Percentiles rank a stretch among this genome's conserved stretches.
These are phyloP conservation scores for Euphorbia lathyris DNA, from an alignment of 345 rosid genomes.

Conservation along the genomic window DNA sequence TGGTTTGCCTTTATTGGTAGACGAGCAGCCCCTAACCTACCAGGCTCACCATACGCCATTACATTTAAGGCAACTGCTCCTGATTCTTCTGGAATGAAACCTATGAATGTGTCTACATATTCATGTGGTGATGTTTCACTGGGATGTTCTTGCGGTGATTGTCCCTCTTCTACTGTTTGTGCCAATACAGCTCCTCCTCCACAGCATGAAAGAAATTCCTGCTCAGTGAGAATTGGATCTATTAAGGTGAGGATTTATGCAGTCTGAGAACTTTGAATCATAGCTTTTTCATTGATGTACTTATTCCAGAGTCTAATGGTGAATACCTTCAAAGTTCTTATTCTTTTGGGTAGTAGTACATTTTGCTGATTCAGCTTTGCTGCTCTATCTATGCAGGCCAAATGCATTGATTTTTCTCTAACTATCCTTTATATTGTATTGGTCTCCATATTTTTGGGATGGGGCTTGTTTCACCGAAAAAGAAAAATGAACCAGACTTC, in stretches of 20 bases:
- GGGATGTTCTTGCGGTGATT: conserved; percentile 98
- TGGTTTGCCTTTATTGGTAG: conserved; percentile 91
- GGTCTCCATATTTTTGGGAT: conserved; percentile 74
- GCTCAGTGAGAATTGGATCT: conserved; percentile 74
- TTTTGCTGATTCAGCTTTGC: conserved; percentile 21
- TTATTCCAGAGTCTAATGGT: background rate
- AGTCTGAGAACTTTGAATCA: background rate
- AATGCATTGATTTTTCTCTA: conserved; percentile 68
- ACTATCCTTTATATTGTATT: conserved; percentile 66
- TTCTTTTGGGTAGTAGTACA: background rate
- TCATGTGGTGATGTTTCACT: conserved; percentile 78
- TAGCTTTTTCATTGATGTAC: background rate
- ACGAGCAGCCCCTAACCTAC: conserved; percentile 48
- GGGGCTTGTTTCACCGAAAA: conserved; percentile 61
- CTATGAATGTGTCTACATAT: conserved; percentile 86
- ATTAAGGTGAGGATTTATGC: conserved; percentile 50
- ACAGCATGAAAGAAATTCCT: conserved; percentile 42
- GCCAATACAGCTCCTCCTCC: conserved; percentile 51
- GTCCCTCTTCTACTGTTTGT: conserved; percentile 75
- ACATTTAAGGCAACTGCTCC: conserved; percentile 51
- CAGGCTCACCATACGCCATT: conserved; percentile 92
- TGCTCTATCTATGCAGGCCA: conserved; percentile 58
- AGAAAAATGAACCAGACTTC: conserved; percentile 50
- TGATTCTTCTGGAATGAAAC: conserved; percentile 69
- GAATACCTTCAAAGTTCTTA: background rate